Percentiles rank a stretch among this genome's conserved stretches.
phyloP scores from a whole-genome alignment of 2,329 filamentous ascomycete species.

The Hypoxylon sp. region DNA sequence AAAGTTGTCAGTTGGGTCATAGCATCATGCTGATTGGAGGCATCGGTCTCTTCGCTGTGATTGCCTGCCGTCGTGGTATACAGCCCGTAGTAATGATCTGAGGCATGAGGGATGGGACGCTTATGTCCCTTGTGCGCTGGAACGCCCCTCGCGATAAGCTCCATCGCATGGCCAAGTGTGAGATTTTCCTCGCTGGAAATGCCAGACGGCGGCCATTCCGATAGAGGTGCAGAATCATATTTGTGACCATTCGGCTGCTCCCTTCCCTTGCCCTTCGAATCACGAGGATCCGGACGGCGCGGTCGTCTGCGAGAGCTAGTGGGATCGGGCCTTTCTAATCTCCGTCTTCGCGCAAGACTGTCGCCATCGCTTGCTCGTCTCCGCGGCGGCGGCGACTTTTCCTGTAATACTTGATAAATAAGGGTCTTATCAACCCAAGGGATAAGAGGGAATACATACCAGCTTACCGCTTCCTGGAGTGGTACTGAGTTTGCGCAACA shows the following conservation, averaged over 20 bases:
- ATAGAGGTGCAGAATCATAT: conserved; percentile 51
- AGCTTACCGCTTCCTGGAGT: conserved; percentile 49
- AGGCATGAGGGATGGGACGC: conserved; percentile 61
- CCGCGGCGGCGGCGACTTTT: conserved; percentile 45
- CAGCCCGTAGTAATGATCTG: conserved; percentile 64
- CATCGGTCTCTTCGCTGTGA: conserved; percentile 51
- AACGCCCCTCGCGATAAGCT: conserved; percentile 66
- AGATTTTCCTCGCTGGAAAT: conserved; percentile 60
- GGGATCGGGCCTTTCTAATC: conserved; percentile 31
- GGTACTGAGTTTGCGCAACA: conserved; percentile 60
- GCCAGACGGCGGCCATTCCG: conserved; percentile 66
- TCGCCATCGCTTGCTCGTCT: conserved; percentile 49
- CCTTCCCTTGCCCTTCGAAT: conserved; percentile 52
- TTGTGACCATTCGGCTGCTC: conserved; percentile 46
- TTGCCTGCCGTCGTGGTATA: conserved; percentile 62
- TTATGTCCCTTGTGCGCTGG: conserved; percentile 65
- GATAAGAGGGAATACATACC: conserved; percentile 43
- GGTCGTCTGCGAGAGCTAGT: conserved; percentile 52
- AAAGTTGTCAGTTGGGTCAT: conserved; percentile 69
- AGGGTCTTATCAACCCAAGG: conserved; percentile 5
- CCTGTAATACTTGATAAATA: conserved; percentile 33
- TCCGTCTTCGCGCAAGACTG: conserved; percentile 41
- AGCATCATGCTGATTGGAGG: conserved; percentile 59
- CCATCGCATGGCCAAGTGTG: conserved; percentile 61
- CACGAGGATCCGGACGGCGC: conserved; percentile 51